A percentile compares a stretch with the other conserved stretches of the same genome.
Evolutionary conservation across 2,329 filamentous ascomycete genomes (phyloP).

Genomic region (Calonectria naviculata): DNA sequence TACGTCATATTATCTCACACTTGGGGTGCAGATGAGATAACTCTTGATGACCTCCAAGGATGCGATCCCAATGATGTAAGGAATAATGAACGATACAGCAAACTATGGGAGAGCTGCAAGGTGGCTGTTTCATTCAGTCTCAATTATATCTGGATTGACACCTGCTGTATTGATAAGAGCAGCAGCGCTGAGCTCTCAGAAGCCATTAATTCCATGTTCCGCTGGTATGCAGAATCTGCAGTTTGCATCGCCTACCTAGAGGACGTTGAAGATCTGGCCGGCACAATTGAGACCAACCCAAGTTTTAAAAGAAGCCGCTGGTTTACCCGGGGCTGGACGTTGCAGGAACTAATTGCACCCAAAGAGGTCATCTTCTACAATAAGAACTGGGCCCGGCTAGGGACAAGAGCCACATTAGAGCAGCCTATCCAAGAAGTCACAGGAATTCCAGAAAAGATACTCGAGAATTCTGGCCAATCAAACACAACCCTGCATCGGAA

Average conservation of each 20-base stretch:
- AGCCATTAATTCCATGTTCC: slow-evolving; percentile 47
- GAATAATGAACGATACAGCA: slow-evolving; percentile 23
- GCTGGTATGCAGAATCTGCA: slow-evolving; percentile 42
- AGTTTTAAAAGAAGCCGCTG: slow-evolving; percentile 33
- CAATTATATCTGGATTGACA: slow-evolving; percentile 45
- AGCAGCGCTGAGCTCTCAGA: slow-evolving; percentile 46
- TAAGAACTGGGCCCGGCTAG: slow-evolving; percentile 32
- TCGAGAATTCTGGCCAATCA: slow-evolving; percentile 25
- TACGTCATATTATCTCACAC: slow-evolving; percentile 45
- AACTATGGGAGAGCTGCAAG: slow-evolving; percentile 35
- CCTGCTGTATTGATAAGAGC: slow-evolving; percentile 46
- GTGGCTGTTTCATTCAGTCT: slow-evolving; percentile 28
- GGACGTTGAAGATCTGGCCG: slow-evolving; percentile 26
- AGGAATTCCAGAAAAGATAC: slow-evolving; percentile 30
- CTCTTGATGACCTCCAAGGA: slow-evolving; percentile 28
- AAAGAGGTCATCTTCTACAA: slow-evolving; percentile 38
- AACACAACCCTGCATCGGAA: slow-evolving; percentile 9
- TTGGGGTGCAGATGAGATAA: slow-evolving; percentile 38
- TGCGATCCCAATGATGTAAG: not conserved
- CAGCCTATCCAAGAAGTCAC: slow-evolving; percentile 29
- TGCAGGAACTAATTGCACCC: slow-evolving; percentile 45
- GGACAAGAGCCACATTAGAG: slow-evolving; percentile 32
- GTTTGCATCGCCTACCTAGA: slow-evolving; percentile 42
- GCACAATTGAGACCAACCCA: not conserved
- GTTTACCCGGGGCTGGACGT: slow-evolving; percentile 43